Evolutionary conservation across 768 basidiomycete genomes (phyloP).

Genomic region (Leucogyrophana mollusca): DNA sequence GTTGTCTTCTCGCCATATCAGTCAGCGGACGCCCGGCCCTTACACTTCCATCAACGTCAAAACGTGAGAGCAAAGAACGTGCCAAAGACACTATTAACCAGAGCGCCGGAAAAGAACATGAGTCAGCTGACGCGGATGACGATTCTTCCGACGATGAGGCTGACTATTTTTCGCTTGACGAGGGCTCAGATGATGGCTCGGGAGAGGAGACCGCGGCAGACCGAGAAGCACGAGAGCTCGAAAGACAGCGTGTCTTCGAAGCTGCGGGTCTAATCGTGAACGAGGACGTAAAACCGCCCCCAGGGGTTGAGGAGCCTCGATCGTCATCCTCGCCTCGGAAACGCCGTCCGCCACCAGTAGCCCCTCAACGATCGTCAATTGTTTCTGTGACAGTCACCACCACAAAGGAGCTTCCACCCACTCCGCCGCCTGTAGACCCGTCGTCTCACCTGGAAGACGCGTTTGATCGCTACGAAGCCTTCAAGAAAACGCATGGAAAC

Average conservation of each 20-base stretch:
- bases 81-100: too few relatives aligned
- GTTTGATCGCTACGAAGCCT: conserved; percentile 87
- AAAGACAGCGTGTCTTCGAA: conserved; percentile 80
- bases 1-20: too few relatives aligned
- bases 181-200: conserved; percentile 28
- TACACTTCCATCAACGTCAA: too few relatives aligned
- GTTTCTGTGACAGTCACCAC: conserved; percentile 13
- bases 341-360: conserved; percentile 26
- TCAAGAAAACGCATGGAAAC: conserved; percentile 50
- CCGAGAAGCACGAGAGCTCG: conserved; percentile 61
- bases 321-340: conserved; percentile 19
- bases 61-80: too few relatives aligned
- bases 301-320: conserved; percentile 42
- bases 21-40: too few relatives aligned
- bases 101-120: background rate
- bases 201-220: conserved; percentile 49
- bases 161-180: conserved; percentile 28
- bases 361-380: conserved; percentile 16
- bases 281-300: conserved; percentile 35
- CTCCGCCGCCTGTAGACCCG: conserved; percentile 43
- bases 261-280: conserved; percentile 85
- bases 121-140: conserved; percentile 12
- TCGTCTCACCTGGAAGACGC: conserved; percentile 70
- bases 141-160: conserved; percentile 34
- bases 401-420: conserved; percentile 54